Percentiles rank a stretch among this genome's conserved stretches.
phyloP scores from a whole-genome alignment of 192 early-diverging fungal genomes.

The Coemansia reversa region DNA sequence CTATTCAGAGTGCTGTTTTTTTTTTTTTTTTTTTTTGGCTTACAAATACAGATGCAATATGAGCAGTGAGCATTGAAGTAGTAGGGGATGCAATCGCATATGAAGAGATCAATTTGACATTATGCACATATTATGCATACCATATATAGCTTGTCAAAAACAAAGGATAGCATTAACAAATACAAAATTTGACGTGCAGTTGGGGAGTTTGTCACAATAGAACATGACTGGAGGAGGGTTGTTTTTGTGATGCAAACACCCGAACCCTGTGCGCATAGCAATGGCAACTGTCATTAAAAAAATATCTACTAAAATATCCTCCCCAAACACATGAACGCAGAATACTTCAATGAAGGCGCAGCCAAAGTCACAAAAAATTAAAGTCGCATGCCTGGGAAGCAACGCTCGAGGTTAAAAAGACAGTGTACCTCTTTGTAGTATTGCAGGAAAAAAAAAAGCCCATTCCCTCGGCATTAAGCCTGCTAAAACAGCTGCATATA shows the following conservation, averaged over 20 bases:
- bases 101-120: background rate
- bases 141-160: background rate
- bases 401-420: background rate
- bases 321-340: background rate
- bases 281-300: background rate
- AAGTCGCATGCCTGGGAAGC: background rate
- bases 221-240: background rate
- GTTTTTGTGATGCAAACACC: background rate
- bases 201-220: background rate
- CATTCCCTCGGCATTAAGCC: background rate
- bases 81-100: constrained; percentile 2
- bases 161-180: background rate
- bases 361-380: background rate
- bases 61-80: background rate
- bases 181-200: background rate
- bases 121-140: background rate
- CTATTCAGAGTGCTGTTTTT: background rate
- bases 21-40: background rate
- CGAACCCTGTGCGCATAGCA: background rate
- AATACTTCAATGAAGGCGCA: background rate
- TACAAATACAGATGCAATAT: constrained; percentile 1
- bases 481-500: background rate
- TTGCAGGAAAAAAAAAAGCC: background rate
- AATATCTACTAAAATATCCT: background rate
- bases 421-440: background rate